Evolutionary conservation across 768 basidiomycete species (phyloP).

Genomic region (Boletus insuetus): DNA sequence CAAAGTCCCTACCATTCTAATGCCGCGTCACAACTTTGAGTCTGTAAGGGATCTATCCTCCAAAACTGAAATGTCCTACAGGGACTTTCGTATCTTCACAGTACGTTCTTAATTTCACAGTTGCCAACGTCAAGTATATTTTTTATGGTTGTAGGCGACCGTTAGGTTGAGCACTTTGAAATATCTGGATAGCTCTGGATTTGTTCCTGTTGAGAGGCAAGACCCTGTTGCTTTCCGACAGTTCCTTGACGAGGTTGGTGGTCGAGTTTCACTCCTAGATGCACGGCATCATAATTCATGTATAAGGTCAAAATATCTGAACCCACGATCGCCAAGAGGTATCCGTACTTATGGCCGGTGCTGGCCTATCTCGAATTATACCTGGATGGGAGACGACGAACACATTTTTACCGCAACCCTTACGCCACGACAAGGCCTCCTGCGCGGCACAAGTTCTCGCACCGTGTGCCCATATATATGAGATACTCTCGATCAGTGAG

Average conservation of each 20-base stretch:
- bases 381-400: neutral
- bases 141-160: neutral
- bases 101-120: slow-evolving; percentile 4
- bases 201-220: slow-evolving; percentile 11
- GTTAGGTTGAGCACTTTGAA: neutral
- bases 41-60: neutral
- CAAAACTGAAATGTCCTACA: neutral
- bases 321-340: slow-evolving; percentile 10
- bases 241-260: slow-evolving; percentile 17
- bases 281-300: neutral
- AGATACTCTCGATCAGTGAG: slow-evolving; percentile 6
- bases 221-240: neutral
- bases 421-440: too few species aligned
- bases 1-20: neutral
- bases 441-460: too few species aligned
- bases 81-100: neutral
- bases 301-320: slow-evolving; percentile 13
- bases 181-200: neutral
- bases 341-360: slow-evolving; percentile 15
- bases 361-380: slow-evolving; percentile 16
- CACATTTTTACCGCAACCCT: too few species aligned
- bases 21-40: slow-evolving; percentile 7
- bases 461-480: slow-evolving; percentile 10
- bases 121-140: neutral
- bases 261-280: neutral